Evolutionary conservation across 345 rosid species (phyloP), one percentile per base, ranked within the genome.

Genomic region (Citrus mangshanensis): DNA sequence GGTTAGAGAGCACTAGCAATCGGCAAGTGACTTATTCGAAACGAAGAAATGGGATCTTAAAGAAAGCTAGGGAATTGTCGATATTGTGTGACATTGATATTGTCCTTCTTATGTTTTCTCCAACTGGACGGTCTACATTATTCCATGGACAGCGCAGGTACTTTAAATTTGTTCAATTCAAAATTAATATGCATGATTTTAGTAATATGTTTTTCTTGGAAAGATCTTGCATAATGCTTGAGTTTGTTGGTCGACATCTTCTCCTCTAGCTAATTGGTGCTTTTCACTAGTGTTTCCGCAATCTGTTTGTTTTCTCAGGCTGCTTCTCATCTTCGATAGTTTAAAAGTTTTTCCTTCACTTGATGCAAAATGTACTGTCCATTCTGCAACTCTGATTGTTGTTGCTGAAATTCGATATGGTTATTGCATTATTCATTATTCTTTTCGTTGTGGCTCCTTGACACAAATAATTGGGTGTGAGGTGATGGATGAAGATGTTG

Each of bases 71-170:
- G 87, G 99, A 95, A 81, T 80, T 95, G 76, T 93, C 97, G 1
- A 93, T 95, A 81, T 79, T 95, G 72, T 93, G 99, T 69, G 98
- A 91, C 78, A 89, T 90, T 49, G 95, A 93, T 79, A 88, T 92
- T 75, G 84, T 91, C 82, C 93, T 93, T 85, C 90, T 95, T 78
- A 91, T 92, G 97, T 93, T 92, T 84, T 92, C 97, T 84, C 99
- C 98, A 0, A 91, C 88, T 1, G 98, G 91, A 46, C 51, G 51
- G 51, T 46, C 51, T 46, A 46, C 92, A 12, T 75, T 92, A 70
- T 92, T 89, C 83, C 90, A 89, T 73, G 95, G 97, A 75, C 90
- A 89, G 63, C 86, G 85, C 84, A 93, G 97, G 98, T 93, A 80
- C 61, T 69, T 66, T 68, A 32, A 55, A 22, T 37, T 71, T 74